Percentiles rank a stretch among this genome's conserved stretches.
Evolutionary conservation across 2,329 filamentous ascomycete genomes (phyloP).

Genomic region (Aspergillus spinulosporus): DNA sequence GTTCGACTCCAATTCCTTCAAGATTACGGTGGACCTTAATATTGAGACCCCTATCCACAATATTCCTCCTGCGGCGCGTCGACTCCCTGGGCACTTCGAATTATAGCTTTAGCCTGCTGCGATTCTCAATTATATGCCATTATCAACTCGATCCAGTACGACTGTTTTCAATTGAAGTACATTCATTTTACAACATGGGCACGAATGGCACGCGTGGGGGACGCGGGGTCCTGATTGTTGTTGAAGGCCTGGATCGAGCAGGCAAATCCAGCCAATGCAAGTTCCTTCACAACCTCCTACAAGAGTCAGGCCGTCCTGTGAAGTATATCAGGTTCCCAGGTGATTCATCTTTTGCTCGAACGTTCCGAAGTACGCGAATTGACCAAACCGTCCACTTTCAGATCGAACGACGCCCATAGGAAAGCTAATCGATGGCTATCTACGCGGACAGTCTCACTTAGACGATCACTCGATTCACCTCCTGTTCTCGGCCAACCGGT

Average conservation of each 20-base stretch:
- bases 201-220: conserved; percentile 18
- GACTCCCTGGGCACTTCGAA: too few species aligned
- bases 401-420: conserved; percentile 83
- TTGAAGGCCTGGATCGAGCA: conserved; percentile 86
- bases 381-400: conserved; percentile 38
- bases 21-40: neutral
- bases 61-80: too few species aligned
- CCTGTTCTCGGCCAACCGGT: conserved; percentile 86
- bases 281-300: conserved; percentile 59
- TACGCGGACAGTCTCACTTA: conserved; percentile 69
- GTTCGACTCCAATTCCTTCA: neutral
- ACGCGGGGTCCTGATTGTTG: conserved; percentile 74
- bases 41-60: too few species aligned
- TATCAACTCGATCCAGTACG: neutral
- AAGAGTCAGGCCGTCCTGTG: conserved; percentile 54
- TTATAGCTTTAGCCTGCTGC: too few species aligned
- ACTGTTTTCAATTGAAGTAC: neutral
- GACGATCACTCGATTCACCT: conserved; percentile 90
- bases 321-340: conserved; percentile 67
- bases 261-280: conserved; percentile 91
- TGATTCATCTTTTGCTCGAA: conserved; percentile 30
- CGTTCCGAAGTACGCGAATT: neutral
- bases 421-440: conserved; percentile 80
- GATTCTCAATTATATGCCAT: neutral
- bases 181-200: conserved; percentile 17